A percentile compares a stretch with the other conserved stretches of the same genome.
Evolutionary conservation across 257 asterid genomes (phyloP).

Genomic region (Solanum chmielewskii): DNA sequence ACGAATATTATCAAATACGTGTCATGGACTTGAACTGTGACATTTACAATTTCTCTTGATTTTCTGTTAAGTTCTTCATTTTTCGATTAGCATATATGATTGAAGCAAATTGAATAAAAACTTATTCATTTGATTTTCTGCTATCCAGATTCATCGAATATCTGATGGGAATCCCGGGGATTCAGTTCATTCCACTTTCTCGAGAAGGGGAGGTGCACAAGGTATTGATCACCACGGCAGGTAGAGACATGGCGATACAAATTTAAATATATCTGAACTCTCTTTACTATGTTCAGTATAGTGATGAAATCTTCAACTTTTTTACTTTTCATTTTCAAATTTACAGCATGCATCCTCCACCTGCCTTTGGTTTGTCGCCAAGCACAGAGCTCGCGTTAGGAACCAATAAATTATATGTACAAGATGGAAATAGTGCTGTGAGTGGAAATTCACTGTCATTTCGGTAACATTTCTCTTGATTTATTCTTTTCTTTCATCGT

Average conservation of each 20-base stretch:
- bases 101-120: not conserved
- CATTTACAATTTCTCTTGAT: not conserved
- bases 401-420: constrained; percentile 22
- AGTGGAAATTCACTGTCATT: constrained; percentile 40
- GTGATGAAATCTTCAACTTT: not conserved
- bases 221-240: constrained; percentile 22
- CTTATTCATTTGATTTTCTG: not conserved
- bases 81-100: not conserved
- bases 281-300: not conserved
- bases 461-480: constrained; percentile 58
- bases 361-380: constrained; percentile 46
- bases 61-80: not conserved
- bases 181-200: constrained; percentile 31
- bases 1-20: not conserved
- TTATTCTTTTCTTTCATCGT: constrained; percentile 9
- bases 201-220: constrained; percentile 18
- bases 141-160: constrained; percentile 41
- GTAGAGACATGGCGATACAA: constrained; percentile 1
- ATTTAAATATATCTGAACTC: not conserved
- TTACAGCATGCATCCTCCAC: constrained; percentile 58
- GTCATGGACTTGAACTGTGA: not conserved
- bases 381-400: constrained; percentile 29
- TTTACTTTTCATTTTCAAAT: not conserved
- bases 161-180: constrained; percentile 35
- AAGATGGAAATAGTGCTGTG: constrained; percentile 39